These are phyloP conservation scores for Boletus huronensis DNA, from an alignment of 768 basidiomycete species.

Conservation along the genomic window DNA sequence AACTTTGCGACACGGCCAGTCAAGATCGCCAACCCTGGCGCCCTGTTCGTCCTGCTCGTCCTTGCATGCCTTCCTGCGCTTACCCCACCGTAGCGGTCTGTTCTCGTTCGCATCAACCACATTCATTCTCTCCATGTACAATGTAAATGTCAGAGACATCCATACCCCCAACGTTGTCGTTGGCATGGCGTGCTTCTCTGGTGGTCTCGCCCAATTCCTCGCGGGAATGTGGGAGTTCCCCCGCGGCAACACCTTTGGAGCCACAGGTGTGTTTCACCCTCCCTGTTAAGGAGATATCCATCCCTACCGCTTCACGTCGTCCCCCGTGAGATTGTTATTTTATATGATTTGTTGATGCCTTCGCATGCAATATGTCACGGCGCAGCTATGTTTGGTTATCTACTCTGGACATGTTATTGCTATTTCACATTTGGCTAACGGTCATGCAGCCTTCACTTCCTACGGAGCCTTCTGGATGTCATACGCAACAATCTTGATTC, in stretches of 20 bases:
- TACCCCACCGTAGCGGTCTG: slow-evolving; percentile 49
- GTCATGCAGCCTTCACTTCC: slow-evolving; percentile 61
- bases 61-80: neutral
- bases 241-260: slow-evolving; percentile 66
- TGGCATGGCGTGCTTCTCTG: slow-evolving; percentile 83
- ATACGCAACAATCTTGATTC: slow-evolving; percentile 69
- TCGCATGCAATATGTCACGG: neutral
- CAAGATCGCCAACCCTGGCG: slow-evolving; percentile 53
- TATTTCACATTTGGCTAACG: neutral
- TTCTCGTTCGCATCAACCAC: slow-evolving; percentile 85
- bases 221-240: slow-evolving; percentile 91
- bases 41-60: slow-evolving; percentile 26
- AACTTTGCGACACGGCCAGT: slow-evolving; percentile 27
- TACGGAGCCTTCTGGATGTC: slow-evolving; percentile 92
- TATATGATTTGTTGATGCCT: no score
- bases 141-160: slow-evolving; percentile 54
- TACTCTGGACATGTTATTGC: neutral
- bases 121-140: slow-evolving; percentile 74
- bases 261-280: slow-evolving; percentile 49
- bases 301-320: neutral
- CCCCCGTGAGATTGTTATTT: neutral
- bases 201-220: slow-evolving; percentile 80
- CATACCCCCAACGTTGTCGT: slow-evolving; percentile 64
- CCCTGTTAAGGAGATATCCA: neutral
- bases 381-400: neutral